phyloP scores from a whole-genome alignment of 371 early-diverging fungal genomes.

The Circinella minor region DNA sequence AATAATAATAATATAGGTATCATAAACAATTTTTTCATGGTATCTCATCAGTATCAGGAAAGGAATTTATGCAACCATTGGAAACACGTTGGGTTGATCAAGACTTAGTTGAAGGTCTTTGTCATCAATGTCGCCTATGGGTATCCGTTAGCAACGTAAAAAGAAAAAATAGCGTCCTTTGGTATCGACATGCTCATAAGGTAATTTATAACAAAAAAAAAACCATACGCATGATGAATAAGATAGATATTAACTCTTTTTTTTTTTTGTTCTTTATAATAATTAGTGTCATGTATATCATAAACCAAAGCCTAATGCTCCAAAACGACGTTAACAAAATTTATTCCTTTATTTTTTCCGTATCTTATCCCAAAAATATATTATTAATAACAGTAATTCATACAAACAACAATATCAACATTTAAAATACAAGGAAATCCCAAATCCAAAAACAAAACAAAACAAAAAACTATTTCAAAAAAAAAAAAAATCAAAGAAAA shows the following conservation, averaged over 20 bases:
- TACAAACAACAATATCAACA: no score
- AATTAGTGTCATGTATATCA: slow-evolving; percentile 81
- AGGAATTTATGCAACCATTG: slow-evolving; percentile 76
- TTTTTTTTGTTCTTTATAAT: no score
- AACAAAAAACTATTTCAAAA: no score
- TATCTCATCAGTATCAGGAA: slow-evolving; percentile 89
- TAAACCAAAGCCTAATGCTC: slow-evolving; percentile 65
- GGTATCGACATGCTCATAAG: slow-evolving; percentile 93
- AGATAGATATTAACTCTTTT: no score
- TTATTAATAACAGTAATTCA: not conserved
- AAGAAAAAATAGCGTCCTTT: slow-evolving; percentile 78
- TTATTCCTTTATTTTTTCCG: not conserved
- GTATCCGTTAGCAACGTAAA: slow-evolving; percentile 80
- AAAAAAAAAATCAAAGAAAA: no score
- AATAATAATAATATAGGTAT: slow-evolving; percentile 59
- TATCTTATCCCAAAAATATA: not conserved
- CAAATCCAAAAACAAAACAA: not conserved
- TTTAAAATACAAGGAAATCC: no score
- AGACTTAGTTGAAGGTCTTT: slow-evolving; percentile 81
- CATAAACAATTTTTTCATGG: slow-evolving; percentile 93
- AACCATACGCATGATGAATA: no score
- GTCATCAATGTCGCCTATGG: slow-evolving; percentile 89
- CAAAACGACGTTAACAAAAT: slow-evolving; percentile 8
- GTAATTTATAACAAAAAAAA: slow-evolving; percentile 23
- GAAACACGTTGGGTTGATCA: slow-evolving; percentile 71